phyloP scores from a whole-genome alignment of 1,284 basidiomycete species.

The Trichosporon sp. region DNA sequence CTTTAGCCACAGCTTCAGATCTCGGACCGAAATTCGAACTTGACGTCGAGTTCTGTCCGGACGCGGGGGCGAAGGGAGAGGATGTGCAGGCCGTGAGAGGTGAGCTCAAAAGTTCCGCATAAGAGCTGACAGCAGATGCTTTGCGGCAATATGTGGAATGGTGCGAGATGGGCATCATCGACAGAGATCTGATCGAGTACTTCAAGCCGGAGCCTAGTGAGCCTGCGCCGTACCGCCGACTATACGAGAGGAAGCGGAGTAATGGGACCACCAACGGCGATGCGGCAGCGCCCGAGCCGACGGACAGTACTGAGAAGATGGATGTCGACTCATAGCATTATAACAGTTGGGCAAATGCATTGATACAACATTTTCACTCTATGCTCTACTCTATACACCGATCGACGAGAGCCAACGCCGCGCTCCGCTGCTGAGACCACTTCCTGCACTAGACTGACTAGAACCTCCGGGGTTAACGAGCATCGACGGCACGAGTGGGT shows the following conservation, averaged over 20 bases:
- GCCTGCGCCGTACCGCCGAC: conserved; percentile 15
- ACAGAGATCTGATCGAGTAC: conserved; percentile 20
- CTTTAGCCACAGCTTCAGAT: conserved; percentile 36
- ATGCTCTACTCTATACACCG: conserved; percentile 41
- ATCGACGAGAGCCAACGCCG: conserved; percentile 52
- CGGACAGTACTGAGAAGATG: conserved; percentile 1
- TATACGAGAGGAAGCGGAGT: conserved; percentile 15
- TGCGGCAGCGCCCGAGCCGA: neutral
- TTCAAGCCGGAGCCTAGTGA: conserved; percentile 4
- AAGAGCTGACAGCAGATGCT: conserved; percentile 24
- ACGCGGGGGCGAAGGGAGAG: conserved; percentile 26
- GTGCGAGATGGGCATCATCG: conserved; percentile 30
- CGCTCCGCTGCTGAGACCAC: conserved; percentile 40
- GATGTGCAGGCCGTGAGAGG: conserved; percentile 36
- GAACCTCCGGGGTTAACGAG: conserved; percentile 37
- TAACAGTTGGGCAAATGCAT: conserved; percentile 19
- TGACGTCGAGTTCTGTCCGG: conserved; percentile 33
- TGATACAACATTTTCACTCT: conserved; percentile 25
- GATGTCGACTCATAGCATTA: conserved; percentile 18
- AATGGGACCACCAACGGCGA: neutral
- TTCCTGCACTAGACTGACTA: conserved; percentile 23
- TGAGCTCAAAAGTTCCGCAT: conserved; percentile 24
- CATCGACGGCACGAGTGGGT: conserved; percentile 49
- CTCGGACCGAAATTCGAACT: conserved; percentile 39
- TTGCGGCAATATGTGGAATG: conserved; percentile 26